Conservation (phyloP, 2,329 filamentous ascomycete species). For the Hyphodiscus sp. region DNA sequence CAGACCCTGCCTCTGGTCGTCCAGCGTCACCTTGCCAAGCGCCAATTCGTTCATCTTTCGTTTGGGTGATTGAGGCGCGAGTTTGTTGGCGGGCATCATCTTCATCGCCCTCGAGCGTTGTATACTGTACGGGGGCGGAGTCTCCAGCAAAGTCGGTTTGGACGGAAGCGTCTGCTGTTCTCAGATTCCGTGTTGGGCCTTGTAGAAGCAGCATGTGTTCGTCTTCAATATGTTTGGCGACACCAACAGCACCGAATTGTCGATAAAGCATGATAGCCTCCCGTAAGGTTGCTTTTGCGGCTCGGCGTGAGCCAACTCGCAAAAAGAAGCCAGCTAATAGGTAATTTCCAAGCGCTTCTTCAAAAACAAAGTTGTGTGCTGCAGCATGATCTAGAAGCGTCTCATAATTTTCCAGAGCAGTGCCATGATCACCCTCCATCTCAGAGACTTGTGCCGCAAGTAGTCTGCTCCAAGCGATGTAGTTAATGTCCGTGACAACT, state of each 20-base stretch:
- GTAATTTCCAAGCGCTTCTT: conserved; percentile 68
- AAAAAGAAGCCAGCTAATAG: conserved; percentile 68
- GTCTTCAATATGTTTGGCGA: conserved; percentile 60
- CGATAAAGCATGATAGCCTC: conserved; percentile 64
- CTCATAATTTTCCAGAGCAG: conserved; percentile 60
- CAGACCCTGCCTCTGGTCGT: conserved; percentile 51
- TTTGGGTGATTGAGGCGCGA: conserved; percentile 34
- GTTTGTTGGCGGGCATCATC: conserved; percentile 34
- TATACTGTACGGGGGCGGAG: conserved; percentile 45
- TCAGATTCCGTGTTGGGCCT: conserved; percentile 51
- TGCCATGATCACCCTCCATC: conserved; percentile 48
- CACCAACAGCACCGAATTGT: conserved; percentile 61
- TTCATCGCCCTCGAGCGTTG: conserved; percentile 36
- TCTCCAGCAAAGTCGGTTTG: conserved; percentile 67
- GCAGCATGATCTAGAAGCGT: conserved; percentile 65
- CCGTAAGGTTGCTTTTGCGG: conserved; percentile 61
- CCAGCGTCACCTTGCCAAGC: conserved; percentile 55
- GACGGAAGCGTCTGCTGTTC: conserved; percentile 55
- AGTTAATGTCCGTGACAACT: conserved; percentile 61
- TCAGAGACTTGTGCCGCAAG: conserved; percentile 65
- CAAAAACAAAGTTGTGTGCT: conserved; percentile 58
- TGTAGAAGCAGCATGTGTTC: conserved; percentile 63
- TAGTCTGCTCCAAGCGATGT: conserved; percentile 60
- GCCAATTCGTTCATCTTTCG: conserved; percentile 52
- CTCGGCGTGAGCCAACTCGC: conserved; percentile 56